phyloP scores from a whole-genome alignment of 768 basidiomycete species.

The Wakefieldia striispora region DNA sequence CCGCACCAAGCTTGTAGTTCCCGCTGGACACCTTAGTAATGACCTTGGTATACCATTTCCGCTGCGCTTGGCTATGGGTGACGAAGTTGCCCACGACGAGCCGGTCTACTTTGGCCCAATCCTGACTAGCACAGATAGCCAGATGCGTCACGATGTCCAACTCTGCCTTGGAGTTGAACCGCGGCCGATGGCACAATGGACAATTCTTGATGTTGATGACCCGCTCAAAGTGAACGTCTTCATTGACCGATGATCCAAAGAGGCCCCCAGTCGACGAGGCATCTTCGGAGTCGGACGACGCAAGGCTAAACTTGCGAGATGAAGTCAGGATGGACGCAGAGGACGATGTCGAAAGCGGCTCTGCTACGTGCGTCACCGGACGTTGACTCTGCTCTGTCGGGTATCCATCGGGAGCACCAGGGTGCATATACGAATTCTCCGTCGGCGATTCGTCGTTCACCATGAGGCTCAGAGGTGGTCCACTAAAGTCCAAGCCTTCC shows the following conservation, averaged over 20 bases:
- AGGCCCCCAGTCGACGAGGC: slow-evolving; percentile 17
- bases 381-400: slow-evolving; percentile 48
- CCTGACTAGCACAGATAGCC: slow-evolving; percentile 92
- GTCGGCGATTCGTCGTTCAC: slow-evolving; percentile 29
- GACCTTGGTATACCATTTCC: slow-evolving; percentile 95
- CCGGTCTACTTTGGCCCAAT: slow-evolving; percentile 86
- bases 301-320: slow-evolving; percentile 36
- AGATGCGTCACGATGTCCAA: slow-evolving; percentile 95
- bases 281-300: slow-evolving; percentile 49
- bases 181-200: slow-evolving; percentile 87
- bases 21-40: slow-evolving; percentile 84
- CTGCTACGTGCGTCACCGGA: slow-evolving; percentile 37
- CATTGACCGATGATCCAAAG: slow-evolving; percentile 11
- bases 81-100: slow-evolving; percentile 95
- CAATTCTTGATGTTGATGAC: slow-evolving; percentile 96
- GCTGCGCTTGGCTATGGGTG: slow-evolving; percentile 90
- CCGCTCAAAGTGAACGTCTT: slow-evolving; percentile 58
- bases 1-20: slow-evolving; percentile 87
- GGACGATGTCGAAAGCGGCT: slow-evolving; percentile 20
- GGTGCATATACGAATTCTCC: slow-evolving; percentile 17
- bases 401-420: slow-evolving; percentile 24
- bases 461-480: slow-evolving; percentile 39
- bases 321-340: slow-evolving; percentile 9
- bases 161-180: slow-evolving; percentile 84
- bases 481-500: slow-evolving; percentile 62